Conservation (phyloP, 164 flowering plant species). For the Buxus sempervirens region DNA sequence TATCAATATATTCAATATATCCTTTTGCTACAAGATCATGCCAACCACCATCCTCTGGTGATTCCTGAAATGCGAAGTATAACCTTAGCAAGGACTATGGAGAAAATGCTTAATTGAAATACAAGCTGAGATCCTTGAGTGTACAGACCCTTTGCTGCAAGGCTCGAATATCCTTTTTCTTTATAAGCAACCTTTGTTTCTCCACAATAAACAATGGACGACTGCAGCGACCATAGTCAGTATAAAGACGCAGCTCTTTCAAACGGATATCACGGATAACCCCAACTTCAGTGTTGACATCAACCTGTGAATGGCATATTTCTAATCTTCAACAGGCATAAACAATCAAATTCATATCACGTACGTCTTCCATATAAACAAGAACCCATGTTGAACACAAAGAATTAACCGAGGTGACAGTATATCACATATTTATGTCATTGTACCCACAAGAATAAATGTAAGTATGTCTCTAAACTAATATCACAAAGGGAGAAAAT, state of each 20-base stretch:
- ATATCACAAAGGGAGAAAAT: too few species aligned
- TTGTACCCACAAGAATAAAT: too few species aligned
- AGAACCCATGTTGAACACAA: neutral
- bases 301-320: conserved; percentile 55
- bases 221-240: conserved; percentile 99
- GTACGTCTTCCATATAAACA: too few species aligned
- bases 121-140: neutral
- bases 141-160: conserved; percentile 80
- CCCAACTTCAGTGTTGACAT: conserved; percentile 99
- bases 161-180: conserved; percentile 75
- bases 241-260: conserved; percentile 87
- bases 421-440: too few species aligned
- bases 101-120: neutral
- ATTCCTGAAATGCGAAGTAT: conserved; percentile 48
- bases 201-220: conserved; percentile 97
- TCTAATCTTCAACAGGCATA: neutral
- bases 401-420: too few species aligned
- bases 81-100: neutral
- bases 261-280: conserved; percentile 87
- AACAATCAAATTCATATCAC: neutral
- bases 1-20: conserved; percentile 86
- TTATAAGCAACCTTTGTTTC: conserved; percentile 82
- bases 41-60: conserved; percentile 90
- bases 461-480: too few species aligned
- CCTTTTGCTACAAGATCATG: conserved; percentile 93